A percentile compares a stretch with the other conserved stretches of the same genome.
phyloP scores from a whole-genome alignment of 306 rosid species.

The Morella rubra region DNA sequence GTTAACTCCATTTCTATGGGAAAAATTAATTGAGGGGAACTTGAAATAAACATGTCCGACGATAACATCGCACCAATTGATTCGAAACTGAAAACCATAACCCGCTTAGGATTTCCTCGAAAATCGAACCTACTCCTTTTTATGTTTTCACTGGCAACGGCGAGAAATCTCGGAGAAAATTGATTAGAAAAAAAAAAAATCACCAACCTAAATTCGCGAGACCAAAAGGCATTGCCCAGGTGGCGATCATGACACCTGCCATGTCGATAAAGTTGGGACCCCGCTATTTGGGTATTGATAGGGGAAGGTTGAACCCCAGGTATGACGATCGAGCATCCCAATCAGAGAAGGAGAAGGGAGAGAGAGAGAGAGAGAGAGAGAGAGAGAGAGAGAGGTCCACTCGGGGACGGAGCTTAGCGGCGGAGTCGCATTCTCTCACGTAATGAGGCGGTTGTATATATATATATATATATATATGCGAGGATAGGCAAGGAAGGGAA shows the following conservation, averaged over 20 bases:
- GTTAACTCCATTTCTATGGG: no score
- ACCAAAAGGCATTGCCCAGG: not conserved
- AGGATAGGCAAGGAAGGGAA: not conserved
- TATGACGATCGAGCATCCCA: not conserved
- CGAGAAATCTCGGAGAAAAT: no score
- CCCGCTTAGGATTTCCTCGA: no score
- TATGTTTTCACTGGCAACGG: no score
- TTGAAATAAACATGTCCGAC: no score
- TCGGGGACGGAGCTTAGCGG: conserved; percentile 28
- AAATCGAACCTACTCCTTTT: no score
- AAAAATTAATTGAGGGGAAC: no score
- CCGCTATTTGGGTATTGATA: not conserved
- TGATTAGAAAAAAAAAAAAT: no score
- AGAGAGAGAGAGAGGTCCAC: conserved; percentile 25
- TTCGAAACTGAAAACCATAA: no score
- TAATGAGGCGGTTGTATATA: not conserved
- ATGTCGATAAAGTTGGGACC: conserved; percentile 8
- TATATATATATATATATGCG: conserved; percentile 25
- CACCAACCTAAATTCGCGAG: not conserved
- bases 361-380: conserved; percentile 26
- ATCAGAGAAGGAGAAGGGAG: not conserved
- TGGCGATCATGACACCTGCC: not conserved
- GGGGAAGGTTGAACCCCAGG: conserved; percentile 28
- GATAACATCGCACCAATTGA: no score
- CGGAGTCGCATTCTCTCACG: conserved; percentile 11